Conservation (phyloP, 306 rosid species). For the Cucurbita argyrosperma region DNA sequence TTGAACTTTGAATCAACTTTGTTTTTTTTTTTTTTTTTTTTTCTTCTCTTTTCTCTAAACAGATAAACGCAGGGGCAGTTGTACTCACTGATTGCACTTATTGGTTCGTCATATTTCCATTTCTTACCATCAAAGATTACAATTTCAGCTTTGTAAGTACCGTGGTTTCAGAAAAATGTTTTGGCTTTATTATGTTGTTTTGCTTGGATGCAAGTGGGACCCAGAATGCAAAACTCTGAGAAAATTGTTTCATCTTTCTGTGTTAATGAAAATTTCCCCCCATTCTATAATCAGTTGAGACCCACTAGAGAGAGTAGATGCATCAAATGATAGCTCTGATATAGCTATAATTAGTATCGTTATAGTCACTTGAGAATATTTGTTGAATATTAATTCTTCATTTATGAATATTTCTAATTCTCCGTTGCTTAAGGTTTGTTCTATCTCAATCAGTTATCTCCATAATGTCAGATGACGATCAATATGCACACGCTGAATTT, state of each 20-base stretch:
- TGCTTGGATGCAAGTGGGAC: neutral
- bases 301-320: neutral
- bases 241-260: neutral
- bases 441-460: slow-evolving; percentile 6
- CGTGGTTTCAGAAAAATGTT: neutral
- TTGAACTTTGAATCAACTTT: neutral
- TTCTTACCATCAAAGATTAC: slow-evolving; percentile 63
- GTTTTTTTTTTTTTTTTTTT: too few species aligned
- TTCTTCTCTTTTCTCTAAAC: neutral
- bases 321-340: neutral
- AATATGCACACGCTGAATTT: slow-evolving; percentile 56
- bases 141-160: slow-evolving; percentile 65
- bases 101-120: slow-evolving; percentile 81
- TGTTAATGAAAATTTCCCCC: neutral
- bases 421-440: slow-evolving; percentile 3
- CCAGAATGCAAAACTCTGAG: neutral
- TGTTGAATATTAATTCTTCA: neutral
- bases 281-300: neutral
- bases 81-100: slow-evolving; percentile 79
- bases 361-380: neutral
- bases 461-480: slow-evolving; percentile 45
- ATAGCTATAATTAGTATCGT: neutral
- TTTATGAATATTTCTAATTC: neutral
- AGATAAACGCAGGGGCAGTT: slow-evolving; percentile 96
- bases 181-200: neutral